Percentiles rank a stretch among this genome's conserved stretches.
phyloP scores from a whole-genome alignment of 768 basidiomycete species.

The Mycena capillaripes region DNA sequence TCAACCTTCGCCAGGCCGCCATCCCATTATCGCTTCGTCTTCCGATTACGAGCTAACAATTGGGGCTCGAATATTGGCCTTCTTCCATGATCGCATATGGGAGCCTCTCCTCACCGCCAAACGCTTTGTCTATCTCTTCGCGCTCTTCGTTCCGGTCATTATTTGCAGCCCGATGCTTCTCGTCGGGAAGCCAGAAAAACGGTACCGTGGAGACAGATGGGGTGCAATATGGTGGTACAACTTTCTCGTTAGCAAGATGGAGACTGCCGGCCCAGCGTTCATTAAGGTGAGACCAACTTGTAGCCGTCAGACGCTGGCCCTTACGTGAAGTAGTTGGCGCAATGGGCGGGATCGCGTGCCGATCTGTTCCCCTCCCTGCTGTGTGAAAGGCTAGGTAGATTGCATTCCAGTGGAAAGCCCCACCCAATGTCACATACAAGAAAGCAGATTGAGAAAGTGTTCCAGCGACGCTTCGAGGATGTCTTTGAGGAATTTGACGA shows the following conservation, averaged over 20 bases:
- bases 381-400: slow-evolving; percentile 85
- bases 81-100: slow-evolving; percentile 75
- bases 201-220: slow-evolving; percentile 84
- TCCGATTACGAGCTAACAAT: slow-evolving; percentile 71
- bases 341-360: slow-evolving; percentile 97
- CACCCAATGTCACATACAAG: slow-evolving; percentile 88
- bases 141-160: slow-evolving; percentile 91
- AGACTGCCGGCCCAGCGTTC: slow-evolving; percentile 95
- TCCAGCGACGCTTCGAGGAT: slow-evolving; percentile 85
- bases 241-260: slow-evolving; percentile 91
- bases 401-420: slow-evolving; percentile 90
- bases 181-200: slow-evolving; percentile 67
- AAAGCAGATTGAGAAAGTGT: slow-evolving; percentile 84
- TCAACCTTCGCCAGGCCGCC: slow-evolving; percentile 39
- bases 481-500: slow-evolving; percentile 94
- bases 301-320: slow-evolving; percentile 15
- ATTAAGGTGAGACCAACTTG: slow-evolving; percentile 75
- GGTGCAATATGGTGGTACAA: slow-evolving; percentile 98
- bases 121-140: slow-evolving; percentile 87
- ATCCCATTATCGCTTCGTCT: slow-evolving; percentile 72
- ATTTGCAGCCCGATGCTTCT: slow-evolving; percentile 88
- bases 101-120: slow-evolving; percentile 88
- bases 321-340: slow-evolving; percentile 77
- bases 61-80: slow-evolving; percentile 53
- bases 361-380: slow-evolving; percentile 92